A percentile compares a stretch with the other conserved stretches of the same genome.
phyloP scores from a whole-genome alignment of 768 basidiomycete genomes.

The Lyophyllum shimeji region DNA sequence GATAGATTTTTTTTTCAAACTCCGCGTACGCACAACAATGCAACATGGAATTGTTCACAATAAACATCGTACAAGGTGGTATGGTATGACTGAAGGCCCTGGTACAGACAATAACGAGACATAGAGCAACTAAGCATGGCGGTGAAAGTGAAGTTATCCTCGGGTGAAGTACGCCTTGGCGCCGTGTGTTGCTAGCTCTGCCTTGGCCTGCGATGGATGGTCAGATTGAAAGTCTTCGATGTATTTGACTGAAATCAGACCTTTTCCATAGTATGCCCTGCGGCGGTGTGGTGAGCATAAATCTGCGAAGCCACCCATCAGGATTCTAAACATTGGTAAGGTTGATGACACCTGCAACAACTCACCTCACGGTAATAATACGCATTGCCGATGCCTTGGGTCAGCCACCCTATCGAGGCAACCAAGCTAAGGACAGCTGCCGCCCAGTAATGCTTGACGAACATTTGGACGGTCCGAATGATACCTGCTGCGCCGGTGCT shows the following conservation, averaged over 20 bases:
- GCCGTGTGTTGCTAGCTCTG: constrained; percentile 80
- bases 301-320: constrained; percentile 44
- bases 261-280: constrained; percentile 89
- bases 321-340: constrained; percentile 8
- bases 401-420: constrained; percentile 82
- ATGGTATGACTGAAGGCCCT: constrained; percentile 1
- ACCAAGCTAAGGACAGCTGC: constrained; percentile 82
- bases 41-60: neutral
- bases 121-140: neutral
- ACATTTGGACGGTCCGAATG: constrained; percentile 89
- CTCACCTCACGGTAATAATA: constrained; percentile 78
- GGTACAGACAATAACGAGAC: constrained; percentile 13
- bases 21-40: constrained; percentile 25
- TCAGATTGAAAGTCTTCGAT: neutral
- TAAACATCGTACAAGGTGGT: neutral
- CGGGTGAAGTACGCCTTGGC: constrained; percentile 88
- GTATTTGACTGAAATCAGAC: constrained; percentile 33
- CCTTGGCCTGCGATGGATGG: constrained; percentile 60
- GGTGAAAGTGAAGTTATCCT: constrained; percentile 44
- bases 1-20: constrained; percentile 36
- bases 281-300: constrained; percentile 75
- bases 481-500: constrained; percentile 95
- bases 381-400: constrained; percentile 82
- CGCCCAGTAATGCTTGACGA: constrained; percentile 64
- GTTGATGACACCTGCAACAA: constrained; percentile 12